Evolutionary conservation across 2,329 filamentous ascomycete genomes (phyloP).

Genomic region (Fusarium metavorans): DNA sequence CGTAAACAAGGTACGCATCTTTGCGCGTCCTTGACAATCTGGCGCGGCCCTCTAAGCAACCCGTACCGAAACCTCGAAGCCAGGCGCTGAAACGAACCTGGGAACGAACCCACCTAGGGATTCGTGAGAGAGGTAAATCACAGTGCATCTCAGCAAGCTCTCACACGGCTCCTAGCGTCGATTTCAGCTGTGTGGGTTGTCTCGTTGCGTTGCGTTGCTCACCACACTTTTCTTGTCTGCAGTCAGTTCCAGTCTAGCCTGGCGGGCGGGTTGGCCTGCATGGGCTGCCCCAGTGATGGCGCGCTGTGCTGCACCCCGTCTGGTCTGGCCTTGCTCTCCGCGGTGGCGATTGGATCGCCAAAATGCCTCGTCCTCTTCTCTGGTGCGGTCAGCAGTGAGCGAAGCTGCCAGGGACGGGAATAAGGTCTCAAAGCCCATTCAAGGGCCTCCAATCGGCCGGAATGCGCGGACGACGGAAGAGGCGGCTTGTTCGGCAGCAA

Average conservation of each 20-base stretch:
- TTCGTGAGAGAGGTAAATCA: conserved; percentile 19
- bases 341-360: conserved; percentile 34
- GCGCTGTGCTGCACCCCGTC: conserved; percentile 21
- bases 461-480: conserved; percentile 15
- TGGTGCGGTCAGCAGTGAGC: conserved; percentile 20
- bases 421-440: neutral
- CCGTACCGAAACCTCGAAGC: conserved; percentile 8
- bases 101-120: conserved; percentile 26
- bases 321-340: conserved; percentile 18
- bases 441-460: conserved; percentile 34
- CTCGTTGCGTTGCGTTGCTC: conserved; percentile 1
- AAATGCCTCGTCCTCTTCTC: conserved; percentile 29
- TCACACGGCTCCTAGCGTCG: conserved; percentile 38
- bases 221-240: neutral
- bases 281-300: neutral
- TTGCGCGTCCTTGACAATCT: conserved; percentile 19
- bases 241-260: neutral
- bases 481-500: conserved; percentile 36
- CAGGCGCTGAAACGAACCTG: conserved; percentile 28
- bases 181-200: conserved; percentile 29
- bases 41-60: conserved; percentile 21
- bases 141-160: conserved; percentile 21
- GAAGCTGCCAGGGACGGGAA: conserved; percentile 10
- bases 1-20: conserved; percentile 11
- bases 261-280: neutral